These are phyloP conservation scores for Daldinia loculata DNA, from an alignment of 495 filamentous ascomycete species.

Conservation along the genomic window DNA sequence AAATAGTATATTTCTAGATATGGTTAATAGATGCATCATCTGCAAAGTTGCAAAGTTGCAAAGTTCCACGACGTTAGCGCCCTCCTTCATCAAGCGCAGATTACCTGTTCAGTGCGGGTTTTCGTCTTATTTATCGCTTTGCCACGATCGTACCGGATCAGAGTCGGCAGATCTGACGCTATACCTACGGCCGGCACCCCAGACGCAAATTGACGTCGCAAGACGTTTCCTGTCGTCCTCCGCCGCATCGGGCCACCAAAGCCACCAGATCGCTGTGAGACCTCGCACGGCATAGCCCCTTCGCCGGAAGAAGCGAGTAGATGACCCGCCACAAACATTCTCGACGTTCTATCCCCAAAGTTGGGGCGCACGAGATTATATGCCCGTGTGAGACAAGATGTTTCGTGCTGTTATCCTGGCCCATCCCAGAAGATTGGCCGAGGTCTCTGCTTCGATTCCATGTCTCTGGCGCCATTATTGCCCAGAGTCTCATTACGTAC, in stretches of 20 bases:
- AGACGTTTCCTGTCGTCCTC: constrained; percentile 42
- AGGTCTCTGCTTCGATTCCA: constrained; percentile 15
- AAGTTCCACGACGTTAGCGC: constrained; percentile 40
- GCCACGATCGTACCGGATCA: constrained; percentile 36
- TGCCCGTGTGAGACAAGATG: constrained; percentile 43
- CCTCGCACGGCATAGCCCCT: constrained; percentile 40
- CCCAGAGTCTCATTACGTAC: constrained; percentile 19
- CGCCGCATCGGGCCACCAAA: constrained; percentile 36
- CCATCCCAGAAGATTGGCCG: constrained; percentile 19
- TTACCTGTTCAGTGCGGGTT: constrained; percentile 39
- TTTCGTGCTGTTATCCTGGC: constrained; percentile 29
- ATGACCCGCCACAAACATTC: constrained; percentile 37
- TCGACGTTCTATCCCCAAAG: constrained; percentile 32
- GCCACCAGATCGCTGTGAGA: constrained; percentile 41
- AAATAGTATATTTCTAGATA: constrained; percentile 19
- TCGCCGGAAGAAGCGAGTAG: constrained; percentile 45
- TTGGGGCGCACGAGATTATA: constrained; percentile 36
- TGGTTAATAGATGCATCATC: constrained; percentile 32
- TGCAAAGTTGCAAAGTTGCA: constrained; percentile 39
- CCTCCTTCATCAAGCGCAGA: constrained; percentile 37
- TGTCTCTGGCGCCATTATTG: constrained; percentile 25
- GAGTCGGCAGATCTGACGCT: constrained; percentile 28
- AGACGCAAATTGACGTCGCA: constrained; percentile 19
- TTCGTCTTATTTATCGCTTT: constrained; percentile 37
- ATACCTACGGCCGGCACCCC: constrained; percentile 18